phyloP scores from a whole-genome alignment of 441 rosid genomes.

The Rhodomyrtus psidioides region DNA sequence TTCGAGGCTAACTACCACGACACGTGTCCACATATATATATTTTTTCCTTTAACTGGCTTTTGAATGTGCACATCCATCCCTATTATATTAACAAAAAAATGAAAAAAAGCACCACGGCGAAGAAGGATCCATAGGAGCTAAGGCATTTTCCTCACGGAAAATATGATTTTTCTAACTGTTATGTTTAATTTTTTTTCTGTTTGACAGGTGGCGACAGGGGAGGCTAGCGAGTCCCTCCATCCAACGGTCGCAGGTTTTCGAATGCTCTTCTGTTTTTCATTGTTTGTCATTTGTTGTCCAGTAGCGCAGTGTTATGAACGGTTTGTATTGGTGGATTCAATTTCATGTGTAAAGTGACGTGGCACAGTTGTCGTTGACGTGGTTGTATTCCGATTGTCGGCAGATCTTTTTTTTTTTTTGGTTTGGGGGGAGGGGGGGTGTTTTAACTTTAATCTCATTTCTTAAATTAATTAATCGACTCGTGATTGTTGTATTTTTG shows the following conservation, averaged over 20 bases:
- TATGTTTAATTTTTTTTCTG: background rate
- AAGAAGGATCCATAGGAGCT: too few relatives aligned
- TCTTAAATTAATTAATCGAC: background rate
- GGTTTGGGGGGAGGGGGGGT: too few relatives aligned
- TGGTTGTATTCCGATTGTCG: background rate
- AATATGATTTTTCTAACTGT: background rate
- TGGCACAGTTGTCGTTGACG: background rate
- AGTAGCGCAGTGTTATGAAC: background rate
- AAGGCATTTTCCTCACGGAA: too few relatives aligned
- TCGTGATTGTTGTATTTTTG: background rate
- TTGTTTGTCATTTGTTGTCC: background rate
- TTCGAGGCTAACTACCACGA: too few relatives aligned
- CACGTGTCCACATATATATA: too few relatives aligned
- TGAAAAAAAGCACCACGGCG: too few relatives aligned
- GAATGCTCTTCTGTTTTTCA: background rate
- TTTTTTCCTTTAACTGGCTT: too few relatives aligned
- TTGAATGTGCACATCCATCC: too few relatives aligned
- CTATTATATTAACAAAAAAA: too few relatives aligned
- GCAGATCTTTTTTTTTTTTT: background rate
- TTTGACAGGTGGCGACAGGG: background rate
- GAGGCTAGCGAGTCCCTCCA: background rate
- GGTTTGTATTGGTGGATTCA: background rate
- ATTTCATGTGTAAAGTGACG: background rate
- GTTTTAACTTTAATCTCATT: background rate
- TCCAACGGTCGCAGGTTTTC: background rate